Evolutionary conservation across 2,329 filamentous ascomycete genomes (phyloP).

Genomic region (Knufia fluminis): DNA sequence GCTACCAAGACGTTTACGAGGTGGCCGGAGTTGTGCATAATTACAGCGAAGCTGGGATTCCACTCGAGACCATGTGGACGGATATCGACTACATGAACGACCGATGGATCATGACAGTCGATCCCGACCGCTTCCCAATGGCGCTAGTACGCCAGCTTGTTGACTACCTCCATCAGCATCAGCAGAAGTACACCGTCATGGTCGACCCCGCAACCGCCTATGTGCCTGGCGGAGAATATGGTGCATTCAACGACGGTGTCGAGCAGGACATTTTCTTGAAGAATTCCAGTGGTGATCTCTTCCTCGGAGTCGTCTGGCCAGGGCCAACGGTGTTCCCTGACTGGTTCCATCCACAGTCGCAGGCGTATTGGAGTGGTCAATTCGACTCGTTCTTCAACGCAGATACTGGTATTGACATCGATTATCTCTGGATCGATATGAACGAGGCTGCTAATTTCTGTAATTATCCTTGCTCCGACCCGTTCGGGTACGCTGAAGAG

Average conservation of each 20-base stretch:
- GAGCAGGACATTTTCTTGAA: constrained; percentile 43
- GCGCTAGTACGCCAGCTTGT: constrained; percentile 54
- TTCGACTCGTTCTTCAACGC: constrained; percentile 57
- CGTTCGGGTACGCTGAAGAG: constrained; percentile 40
- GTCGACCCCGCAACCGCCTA: constrained; percentile 52
- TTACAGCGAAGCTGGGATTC: constrained; percentile 34
- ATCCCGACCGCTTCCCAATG: constrained; percentile 30
- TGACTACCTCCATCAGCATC: constrained; percentile 53
- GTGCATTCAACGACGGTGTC: constrained; percentile 52
- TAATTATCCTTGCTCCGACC: constrained; percentile 47
- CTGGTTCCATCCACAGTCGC: constrained; percentile 61
- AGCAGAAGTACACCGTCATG: constrained; percentile 69
- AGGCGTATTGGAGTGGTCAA: constrained; percentile 61
- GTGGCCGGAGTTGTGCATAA: constrained; percentile 38
- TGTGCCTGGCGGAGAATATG: constrained; percentile 35
- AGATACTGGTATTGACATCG: constrained; percentile 60
- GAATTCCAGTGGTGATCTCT: constrained; percentile 30
- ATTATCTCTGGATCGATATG: constrained; percentile 71
- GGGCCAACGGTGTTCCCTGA: constrained; percentile 58
- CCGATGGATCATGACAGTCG: constrained; percentile 15
- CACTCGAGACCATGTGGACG: constrained; percentile 38
- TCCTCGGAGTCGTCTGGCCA: constrained; percentile 31
- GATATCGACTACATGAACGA: constrained; percentile 20
- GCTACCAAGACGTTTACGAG: constrained; percentile 44
- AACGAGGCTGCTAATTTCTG: constrained; percentile 49